Evolutionary conservation across 352 stramenopile genomes (phyloP).

Genomic region (Thalassiosira livingstoniorum): DNA sequence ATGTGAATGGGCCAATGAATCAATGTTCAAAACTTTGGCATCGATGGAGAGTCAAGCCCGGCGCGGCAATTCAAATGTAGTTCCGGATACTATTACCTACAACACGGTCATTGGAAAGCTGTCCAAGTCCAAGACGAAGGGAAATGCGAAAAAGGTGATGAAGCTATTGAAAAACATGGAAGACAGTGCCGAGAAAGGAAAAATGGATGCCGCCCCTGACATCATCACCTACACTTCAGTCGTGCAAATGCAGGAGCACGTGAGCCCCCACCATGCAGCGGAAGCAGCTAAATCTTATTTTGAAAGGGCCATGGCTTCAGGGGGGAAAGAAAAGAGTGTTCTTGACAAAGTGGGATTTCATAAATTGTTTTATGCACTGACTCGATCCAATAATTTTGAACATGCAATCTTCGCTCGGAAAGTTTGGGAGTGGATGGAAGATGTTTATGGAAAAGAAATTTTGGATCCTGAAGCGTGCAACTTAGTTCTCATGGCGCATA

Average conservation of each 20-base stretch:
- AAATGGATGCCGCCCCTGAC: constrained; percentile 30
- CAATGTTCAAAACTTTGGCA: constrained; percentile 51
- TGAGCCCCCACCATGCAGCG: constrained; percentile 34
- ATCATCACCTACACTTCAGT: constrained; percentile 62
- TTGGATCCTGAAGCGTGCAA: constrained; percentile 55
- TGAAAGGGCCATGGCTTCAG: constrained; percentile 31
- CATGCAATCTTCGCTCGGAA: constrained; percentile 39
- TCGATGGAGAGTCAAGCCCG: constrained; percentile 57
- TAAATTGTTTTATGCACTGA: constrained; percentile 39
- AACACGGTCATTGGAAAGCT: constrained; percentile 62
- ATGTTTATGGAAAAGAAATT: constrained; percentile 4
- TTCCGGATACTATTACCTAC: constrained; percentile 60
- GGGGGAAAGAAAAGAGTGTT: constrained; percentile 8
- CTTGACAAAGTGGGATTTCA: constrained; percentile 49
- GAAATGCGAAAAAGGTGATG: constrained; percentile 62
- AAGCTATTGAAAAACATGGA: constrained; percentile 49
- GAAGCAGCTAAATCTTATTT: constrained; percentile 43
- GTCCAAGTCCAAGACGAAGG: constrained; percentile 26
- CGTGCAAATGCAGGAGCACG: constrained; percentile 39
- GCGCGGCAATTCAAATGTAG: constrained; percentile 36
- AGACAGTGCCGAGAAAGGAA: constrained; percentile 9
- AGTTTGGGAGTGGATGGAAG: constrained; percentile 56
- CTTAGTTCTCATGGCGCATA: constrained; percentile 50
- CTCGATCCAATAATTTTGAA: constrained; percentile 40
- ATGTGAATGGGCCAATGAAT: constrained; percentile 38